Conservation (phyloP, 352 stramenopile genomes). For the Nothophytophthora sp. region DNA sequence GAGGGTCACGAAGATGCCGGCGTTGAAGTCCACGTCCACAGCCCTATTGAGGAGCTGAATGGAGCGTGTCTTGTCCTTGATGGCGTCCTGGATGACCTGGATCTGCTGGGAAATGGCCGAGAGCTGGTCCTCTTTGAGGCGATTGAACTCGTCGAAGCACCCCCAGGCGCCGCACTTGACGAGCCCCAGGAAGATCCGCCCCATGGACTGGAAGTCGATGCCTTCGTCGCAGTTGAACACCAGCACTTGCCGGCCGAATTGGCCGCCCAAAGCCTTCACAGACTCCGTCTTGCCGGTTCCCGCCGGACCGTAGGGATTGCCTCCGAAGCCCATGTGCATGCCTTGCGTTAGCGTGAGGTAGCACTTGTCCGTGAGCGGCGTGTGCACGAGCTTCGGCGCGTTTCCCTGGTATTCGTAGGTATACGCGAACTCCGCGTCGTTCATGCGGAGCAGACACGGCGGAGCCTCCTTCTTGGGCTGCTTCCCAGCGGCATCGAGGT, state of each 20-base stretch:
- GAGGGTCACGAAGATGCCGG: constrained; percentile 96
- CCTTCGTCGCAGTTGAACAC: constrained; percentile 96
- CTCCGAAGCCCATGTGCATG: constrained; percentile 93
- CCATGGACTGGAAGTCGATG: constrained; percentile 95
- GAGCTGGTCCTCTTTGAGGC: constrained; percentile 94
- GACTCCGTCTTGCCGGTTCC: constrained; percentile 96
- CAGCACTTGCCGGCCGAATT: constrained; percentile 92
- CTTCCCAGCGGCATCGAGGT: constrained; percentile 60
- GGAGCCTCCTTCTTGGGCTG: constrained; percentile 29
- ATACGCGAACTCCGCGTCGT: constrained; percentile 89
- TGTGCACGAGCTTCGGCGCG: constrained; percentile 92
- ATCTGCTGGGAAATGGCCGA: constrained; percentile 95
- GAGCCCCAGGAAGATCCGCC: constrained; percentile 94
- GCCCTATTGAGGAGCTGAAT: constrained; percentile 85
- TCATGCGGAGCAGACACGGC: constrained; percentile 64
- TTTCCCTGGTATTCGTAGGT: constrained; percentile 97
- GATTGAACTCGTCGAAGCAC: constrained; percentile 97
- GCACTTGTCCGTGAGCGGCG: constrained; percentile 94
- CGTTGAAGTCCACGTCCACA: constrained; percentile 92
- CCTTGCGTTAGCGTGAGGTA: constrained; percentile 95
- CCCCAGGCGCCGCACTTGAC: constrained; percentile 95
- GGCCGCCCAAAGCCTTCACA: constrained; percentile 92
- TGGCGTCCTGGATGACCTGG: constrained; percentile 94
- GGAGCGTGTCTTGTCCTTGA: constrained; percentile 77
- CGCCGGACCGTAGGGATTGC: constrained; percentile 93